Percentiles rank a stretch among this genome's conserved stretches.
Conservation (phyloP, 1,284 basidiomycete genomes). For the Tausonia pullulans region DNA sequence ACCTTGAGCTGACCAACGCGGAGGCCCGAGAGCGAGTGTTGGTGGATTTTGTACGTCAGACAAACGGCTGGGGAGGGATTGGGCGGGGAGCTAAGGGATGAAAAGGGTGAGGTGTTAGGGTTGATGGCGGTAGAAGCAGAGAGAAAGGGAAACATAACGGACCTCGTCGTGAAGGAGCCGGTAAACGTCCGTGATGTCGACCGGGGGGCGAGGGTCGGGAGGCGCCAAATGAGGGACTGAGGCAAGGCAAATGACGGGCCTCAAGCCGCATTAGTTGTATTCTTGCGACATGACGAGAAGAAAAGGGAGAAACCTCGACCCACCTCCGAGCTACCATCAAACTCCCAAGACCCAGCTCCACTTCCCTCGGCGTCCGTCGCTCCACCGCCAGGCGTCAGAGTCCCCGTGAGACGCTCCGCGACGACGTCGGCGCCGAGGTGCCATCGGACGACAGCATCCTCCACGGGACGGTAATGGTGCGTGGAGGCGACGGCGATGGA, state of each 20-base stretch:
- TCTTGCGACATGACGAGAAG: background rate
- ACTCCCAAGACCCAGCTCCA: conserved; percentile 59
- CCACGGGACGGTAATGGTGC: conserved; percentile 51
- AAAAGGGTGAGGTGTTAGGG: background rate
- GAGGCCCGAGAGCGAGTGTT: conserved; percentile 64
- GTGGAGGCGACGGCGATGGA: conserved; percentile 59
- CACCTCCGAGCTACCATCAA: conserved; percentile 54
- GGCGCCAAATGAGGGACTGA: conserved; percentile 8
- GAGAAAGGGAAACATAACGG: conserved; percentile 16
- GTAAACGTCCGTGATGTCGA: conserved; percentile 57
- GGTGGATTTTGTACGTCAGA: conserved; percentile 57
- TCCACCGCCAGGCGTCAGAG: conserved; percentile 38
- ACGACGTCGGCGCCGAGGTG: conserved; percentile 54
- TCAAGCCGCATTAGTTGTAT: background rate
- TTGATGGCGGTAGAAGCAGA: background rate
- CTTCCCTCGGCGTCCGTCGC: conserved; percentile 28
- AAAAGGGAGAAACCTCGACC: background rate
- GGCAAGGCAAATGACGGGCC: background rate
- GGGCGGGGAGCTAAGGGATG: conserved; percentile 26
- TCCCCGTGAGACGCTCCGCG: conserved; percentile 20
- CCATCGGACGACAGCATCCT: conserved; percentile 57
- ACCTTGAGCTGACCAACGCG: conserved; percentile 77
- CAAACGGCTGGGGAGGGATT: conserved; percentile 58
- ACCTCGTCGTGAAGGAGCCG: conserved; percentile 59
- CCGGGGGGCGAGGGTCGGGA: conserved; percentile 48